Evolutionary conservation across 192 early-diverging fungal species (phyloP).

Genomic region (Ramicandelaber brevisporus): DNA sequence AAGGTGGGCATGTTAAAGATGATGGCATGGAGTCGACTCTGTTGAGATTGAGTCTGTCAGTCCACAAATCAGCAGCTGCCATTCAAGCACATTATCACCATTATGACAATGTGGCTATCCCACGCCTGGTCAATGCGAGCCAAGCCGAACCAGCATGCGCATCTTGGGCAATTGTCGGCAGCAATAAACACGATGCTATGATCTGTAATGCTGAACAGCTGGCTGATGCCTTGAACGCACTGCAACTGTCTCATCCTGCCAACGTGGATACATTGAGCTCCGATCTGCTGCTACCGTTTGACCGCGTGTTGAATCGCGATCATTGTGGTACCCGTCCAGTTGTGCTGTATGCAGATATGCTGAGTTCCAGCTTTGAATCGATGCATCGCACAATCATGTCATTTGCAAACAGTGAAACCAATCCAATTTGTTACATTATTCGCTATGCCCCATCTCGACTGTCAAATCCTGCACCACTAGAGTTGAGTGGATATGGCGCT

Average conservation of each 20-base stretch:
- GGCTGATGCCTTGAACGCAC: conserved; percentile 9
- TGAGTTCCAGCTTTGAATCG: conserved; percentile 20
- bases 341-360: conserved; percentile 56
- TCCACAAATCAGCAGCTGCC: conserved; percentile 45
- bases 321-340: conserved; percentile 2
- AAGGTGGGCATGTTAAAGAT: no score
- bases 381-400: conserved; percentile 25
- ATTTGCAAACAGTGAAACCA: conserved; percentile 18
- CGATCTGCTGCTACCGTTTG: conserved; percentile 20
- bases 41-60: conserved; percentile 37
- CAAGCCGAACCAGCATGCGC: conserved; percentile 15
- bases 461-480: conserved; percentile 8
- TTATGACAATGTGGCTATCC: conserved; percentile 44
- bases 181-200: conserved; percentile 41
- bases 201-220: conserved; percentile 42
- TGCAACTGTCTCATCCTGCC: conserved; percentile 15
- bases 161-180: conserved; percentile 31
- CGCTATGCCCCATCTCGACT: conserved; percentile 32
- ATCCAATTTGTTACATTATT: conserved; percentile 30
- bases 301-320: conserved; percentile 21
- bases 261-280: conserved; percentile 9
- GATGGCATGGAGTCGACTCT: no score
- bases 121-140: conserved; percentile 12
- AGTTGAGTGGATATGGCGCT: conserved; percentile 73
- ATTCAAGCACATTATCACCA: conserved; percentile 62